These are phyloP conservation scores for Kandelia obovata DNA, from an alignment of 345 rosid genomes.

Conservation along the genomic window DNA sequence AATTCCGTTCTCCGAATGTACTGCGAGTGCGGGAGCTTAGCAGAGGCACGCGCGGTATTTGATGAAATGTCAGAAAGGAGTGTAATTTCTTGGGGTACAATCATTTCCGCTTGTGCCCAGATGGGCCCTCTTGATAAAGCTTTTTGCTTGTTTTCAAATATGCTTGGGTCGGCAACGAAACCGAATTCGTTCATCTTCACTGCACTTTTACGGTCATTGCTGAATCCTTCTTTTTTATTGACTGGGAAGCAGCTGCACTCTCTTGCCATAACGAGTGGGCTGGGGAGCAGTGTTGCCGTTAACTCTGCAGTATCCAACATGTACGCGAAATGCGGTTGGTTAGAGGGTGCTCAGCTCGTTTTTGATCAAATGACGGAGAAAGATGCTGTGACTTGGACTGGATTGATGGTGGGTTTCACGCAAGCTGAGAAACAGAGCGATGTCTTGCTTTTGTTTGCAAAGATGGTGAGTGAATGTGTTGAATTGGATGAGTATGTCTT, in stretches of 20 bases:
- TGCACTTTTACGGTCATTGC: slow-evolving; percentile 43
- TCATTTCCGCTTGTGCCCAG: slow-evolving; percentile 51
- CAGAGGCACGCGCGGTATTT: slow-evolving; percentile 53
- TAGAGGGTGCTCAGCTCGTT: slow-evolving; percentile 54
- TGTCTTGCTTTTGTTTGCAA: slow-evolving; percentile 42
- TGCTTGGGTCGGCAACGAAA: slow-evolving; percentile 37
- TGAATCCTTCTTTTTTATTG: slow-evolving; percentile 31
- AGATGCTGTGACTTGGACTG: slow-evolving; percentile 57
- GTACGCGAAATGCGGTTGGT: slow-evolving; percentile 63
- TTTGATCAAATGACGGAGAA: slow-evolving; percentile 46
- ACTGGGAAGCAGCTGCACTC: slow-evolving; percentile 62
- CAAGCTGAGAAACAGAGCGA: slow-evolving; percentile 42
- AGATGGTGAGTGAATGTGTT: slow-evolving; percentile 48
- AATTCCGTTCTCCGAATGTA: slow-evolving; percentile 47
- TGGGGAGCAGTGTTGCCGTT: slow-evolving; percentile 33
- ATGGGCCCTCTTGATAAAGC: slow-evolving; percentile 36
- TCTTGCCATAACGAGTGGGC: slow-evolving; percentile 48
- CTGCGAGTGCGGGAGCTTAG: slow-evolving; percentile 48
- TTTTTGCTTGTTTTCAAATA: slow-evolving; percentile 33
- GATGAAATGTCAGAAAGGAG: slow-evolving; percentile 58
- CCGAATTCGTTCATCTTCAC: slow-evolving; percentile 39
- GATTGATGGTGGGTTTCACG: slow-evolving; percentile 59
- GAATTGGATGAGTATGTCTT: slow-evolving; percentile 62
- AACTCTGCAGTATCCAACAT: slow-evolving; percentile 47
- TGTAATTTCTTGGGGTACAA: slow-evolving; percentile 36